Evolutionary conservation across 1,284 basidiomycete genomes (phyloP).

Genomic region (Pseudomicrostroma phylloplanum): DNA sequence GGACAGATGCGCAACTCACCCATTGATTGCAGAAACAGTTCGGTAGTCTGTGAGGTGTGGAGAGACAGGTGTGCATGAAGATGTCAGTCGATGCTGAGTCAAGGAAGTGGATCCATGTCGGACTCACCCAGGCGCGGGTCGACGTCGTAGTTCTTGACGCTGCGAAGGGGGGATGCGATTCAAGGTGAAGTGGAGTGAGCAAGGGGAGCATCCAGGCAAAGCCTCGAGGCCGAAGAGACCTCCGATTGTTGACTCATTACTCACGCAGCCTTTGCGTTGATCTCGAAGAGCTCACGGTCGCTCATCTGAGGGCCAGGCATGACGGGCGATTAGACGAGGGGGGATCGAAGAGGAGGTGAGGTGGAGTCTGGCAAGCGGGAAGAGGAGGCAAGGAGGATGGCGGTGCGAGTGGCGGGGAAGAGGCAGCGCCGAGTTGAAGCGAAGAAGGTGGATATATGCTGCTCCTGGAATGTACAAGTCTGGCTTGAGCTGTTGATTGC

Average conservation of each 20-base stretch:
- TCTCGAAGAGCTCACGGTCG: conserved; percentile 68
- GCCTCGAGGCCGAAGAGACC: background rate
- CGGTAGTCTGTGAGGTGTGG: conserved; percentile 67
- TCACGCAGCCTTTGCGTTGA: conserved; percentile 74
- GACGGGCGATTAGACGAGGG: conserved; percentile 8
- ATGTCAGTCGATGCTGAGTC: background rate
- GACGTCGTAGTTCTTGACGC: conserved; percentile 55
- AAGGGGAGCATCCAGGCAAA: background rate
- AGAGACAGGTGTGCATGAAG: conserved; percentile 16
- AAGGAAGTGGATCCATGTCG: background rate
- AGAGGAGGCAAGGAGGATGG: background rate
- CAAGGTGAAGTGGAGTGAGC: background rate
- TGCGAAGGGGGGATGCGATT: conserved; percentile 7
- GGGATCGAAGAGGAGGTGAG: background rate
- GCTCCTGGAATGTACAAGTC: no score
- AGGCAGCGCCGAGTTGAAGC: no score
- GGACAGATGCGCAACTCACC: conserved; percentile 57
- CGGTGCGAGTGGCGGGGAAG: no score
- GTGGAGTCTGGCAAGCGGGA: no score
- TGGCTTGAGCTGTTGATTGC: no score
- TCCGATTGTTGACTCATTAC: background rate
- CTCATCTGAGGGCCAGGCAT: conserved; percentile 52
- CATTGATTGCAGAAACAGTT: conserved; percentile 92
- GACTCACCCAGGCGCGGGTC: conserved; percentile 70
- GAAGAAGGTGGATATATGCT: no score